These are phyloP conservation scores for Pythium diclinum DNA, from an alignment of 352 stramenopile species.

Conservation along the genomic window DNA sequence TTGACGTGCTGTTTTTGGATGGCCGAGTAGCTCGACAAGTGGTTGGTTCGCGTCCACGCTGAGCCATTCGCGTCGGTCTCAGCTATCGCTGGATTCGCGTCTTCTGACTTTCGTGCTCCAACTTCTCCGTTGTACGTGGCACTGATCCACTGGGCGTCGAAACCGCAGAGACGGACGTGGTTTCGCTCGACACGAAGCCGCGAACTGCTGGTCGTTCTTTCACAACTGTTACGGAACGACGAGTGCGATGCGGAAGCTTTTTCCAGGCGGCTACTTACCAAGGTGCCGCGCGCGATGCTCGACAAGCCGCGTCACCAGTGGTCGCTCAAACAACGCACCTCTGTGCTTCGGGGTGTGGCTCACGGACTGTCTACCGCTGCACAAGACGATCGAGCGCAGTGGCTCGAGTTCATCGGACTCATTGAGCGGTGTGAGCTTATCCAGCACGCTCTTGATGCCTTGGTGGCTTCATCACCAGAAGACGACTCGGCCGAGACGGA, in stretches of 20 bases:
- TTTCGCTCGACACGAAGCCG: conserved; percentile 6
- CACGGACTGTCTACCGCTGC: conserved; percentile 13
- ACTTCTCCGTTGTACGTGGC: conserved; percentile 19
- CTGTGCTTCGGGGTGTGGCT: conserved; percentile 5
- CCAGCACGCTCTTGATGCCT: conserved; percentile 24
- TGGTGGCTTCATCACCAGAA: conserved; percentile 1
- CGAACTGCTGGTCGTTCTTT: neutral
- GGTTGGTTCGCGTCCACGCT: conserved; percentile 18
- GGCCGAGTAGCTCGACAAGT: conserved; percentile 15
- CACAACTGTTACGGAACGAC: neutral
- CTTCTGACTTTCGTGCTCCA: neutral
- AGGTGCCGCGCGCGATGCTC: conserved; percentile 3
- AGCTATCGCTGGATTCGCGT: neutral
- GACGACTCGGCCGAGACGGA: conserved; percentile 6
- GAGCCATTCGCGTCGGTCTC: conserved; percentile 10
- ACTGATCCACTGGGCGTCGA: conserved; percentile 7
- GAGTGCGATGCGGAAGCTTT: neutral
- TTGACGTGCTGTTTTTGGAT: neutral
- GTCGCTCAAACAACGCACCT: neutral
- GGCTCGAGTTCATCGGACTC: conserved; percentile 26
- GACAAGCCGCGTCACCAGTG: neutral
- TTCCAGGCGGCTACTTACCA: neutral
- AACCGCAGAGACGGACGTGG: conserved; percentile 3
- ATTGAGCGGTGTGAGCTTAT: conserved; percentile 19
- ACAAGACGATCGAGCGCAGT: conserved; percentile 31